A percentile compares a stretch with the other conserved stretches of the same genome.
These are phyloP conservation scores for Protomyces gravidus DNA, from an alignment of 1,139 yeast species.

Conservation along the genomic window DNA sequence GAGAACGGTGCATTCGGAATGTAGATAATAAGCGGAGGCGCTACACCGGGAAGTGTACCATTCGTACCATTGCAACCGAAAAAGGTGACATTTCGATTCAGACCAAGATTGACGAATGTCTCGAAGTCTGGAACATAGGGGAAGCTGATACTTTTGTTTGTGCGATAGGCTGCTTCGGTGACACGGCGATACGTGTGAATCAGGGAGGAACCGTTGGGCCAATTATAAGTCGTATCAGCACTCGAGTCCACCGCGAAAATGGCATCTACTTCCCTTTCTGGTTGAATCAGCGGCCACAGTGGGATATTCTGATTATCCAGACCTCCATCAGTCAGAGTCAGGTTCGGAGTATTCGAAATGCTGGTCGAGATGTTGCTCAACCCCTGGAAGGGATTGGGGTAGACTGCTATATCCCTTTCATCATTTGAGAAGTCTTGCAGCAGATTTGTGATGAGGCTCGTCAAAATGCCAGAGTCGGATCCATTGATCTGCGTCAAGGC, in stretches of 20 bases:
- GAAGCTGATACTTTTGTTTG: constrained; percentile 62
- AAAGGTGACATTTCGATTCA: constrained; percentile 65
- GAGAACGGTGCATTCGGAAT: constrained; percentile 68
- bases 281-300: constrained; percentile 63
- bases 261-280: constrained; percentile 67
- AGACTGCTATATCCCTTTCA: constrained; percentile 62
- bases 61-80: constrained; percentile 79
- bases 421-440: constrained; percentile 38
- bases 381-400: constrained; percentile 72
- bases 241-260: constrained; percentile 80
- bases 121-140: constrained; percentile 79
- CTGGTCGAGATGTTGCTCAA: constrained; percentile 29
- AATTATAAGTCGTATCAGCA: constrained; percentile 62
- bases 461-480: constrained; percentile 39
- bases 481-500: constrained; percentile 26
- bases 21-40: constrained; percentile 73
- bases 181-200: constrained; percentile 50
- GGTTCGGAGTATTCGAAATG: constrained; percentile 14
- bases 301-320: constrained; percentile 80
- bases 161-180: constrained; percentile 55
- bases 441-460: constrained; percentile 44
- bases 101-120: constrained; percentile 50
- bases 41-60: constrained; percentile 36
- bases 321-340: constrained; percentile 44
- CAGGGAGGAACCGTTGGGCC: constrained; percentile 76